Evolutionary conservation across 805 yeast species (phyloP).

Genomic region (Wickerhamomyces hampshirensis): DNA sequence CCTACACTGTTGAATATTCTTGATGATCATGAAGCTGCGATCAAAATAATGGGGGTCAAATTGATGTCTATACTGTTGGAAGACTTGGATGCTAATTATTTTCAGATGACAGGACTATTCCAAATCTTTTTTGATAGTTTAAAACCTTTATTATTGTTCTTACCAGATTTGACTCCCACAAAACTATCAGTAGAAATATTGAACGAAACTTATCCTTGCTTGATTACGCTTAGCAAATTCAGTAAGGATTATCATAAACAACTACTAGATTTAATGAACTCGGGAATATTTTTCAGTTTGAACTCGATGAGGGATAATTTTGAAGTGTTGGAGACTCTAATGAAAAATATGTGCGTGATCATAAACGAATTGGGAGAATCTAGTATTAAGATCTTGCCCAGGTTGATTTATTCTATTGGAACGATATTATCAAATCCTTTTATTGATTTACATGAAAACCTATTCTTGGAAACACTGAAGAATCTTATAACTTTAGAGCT

Average conservation of each 20-base stretch:
- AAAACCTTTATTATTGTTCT: conserved; percentile 20
- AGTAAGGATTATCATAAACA: not conserved
- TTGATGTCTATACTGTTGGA: conserved; percentile 14
- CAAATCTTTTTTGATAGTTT: conserved; percentile 18
- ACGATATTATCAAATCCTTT: conserved; percentile 21
- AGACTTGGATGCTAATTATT: conserved; percentile 11
- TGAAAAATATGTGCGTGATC: conserved; percentile 7
- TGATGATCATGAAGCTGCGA: conserved; percentile 25
- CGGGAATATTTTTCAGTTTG: conserved; percentile 17
- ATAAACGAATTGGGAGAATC: conserved; percentile 5
- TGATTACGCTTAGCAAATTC: conserved; percentile 9
- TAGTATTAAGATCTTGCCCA: conserved; percentile 14
- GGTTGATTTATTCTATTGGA: conserved; percentile 20
- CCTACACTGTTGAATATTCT: conserved; percentile 23
- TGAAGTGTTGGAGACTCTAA: conserved; percentile 8
- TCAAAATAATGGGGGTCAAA: conserved; percentile 21
- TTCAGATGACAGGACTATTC: conserved; percentile 16
- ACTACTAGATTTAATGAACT: conserved; percentile 15
- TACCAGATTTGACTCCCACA: conserved; percentile 23
- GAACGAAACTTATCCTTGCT: conserved; percentile 13
- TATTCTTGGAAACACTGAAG: conserved; percentile 11
- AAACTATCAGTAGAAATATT: conserved; percentile 13
- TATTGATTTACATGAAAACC: conserved; percentile 10
- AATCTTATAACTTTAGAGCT: conserved; percentile 11
- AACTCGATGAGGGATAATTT: conserved; percentile 18